These are phyloP conservation scores for Tulasnella sp. DNA, from an alignment of 768 basidiomycete species.

Conservation along the genomic window DNA sequence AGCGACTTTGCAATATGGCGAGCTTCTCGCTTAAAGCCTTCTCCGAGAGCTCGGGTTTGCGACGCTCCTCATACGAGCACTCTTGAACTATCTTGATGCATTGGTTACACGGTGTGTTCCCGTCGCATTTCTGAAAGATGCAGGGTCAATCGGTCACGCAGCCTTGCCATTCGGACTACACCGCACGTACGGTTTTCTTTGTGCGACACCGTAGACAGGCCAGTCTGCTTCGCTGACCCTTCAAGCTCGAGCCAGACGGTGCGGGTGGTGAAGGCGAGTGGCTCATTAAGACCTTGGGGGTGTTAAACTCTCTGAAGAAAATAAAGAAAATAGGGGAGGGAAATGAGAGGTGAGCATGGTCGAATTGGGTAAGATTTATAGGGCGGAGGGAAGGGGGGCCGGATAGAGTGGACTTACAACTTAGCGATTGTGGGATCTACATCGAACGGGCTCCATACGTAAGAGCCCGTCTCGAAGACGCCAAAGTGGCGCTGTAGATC, in stretches of 20 bases:
- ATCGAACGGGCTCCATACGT: constrained; percentile 2
- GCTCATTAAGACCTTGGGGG: no score
- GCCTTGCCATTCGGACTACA: not conserved
- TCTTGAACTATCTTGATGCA: constrained; percentile 6
- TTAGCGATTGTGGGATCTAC: not conserved
- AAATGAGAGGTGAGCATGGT: no score
- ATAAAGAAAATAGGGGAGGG: not conserved
- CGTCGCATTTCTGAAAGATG: constrained; percentile 11
- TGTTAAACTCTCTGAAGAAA: not conserved
- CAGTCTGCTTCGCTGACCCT: constrained; percentile 4
- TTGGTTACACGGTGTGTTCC: constrained; percentile 8
- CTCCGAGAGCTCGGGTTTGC: constrained; percentile 8
- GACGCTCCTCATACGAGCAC: constrained; percentile 10
- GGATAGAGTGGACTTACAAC: not conserved
- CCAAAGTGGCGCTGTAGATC: not conserved
- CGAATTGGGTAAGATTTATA: not conserved
- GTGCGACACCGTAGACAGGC: constrained; percentile 8
- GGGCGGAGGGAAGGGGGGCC: not conserved
- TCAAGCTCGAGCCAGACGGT: not conserved
- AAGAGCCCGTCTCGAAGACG: not conserved
- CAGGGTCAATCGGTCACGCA: not conserved
- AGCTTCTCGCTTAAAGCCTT: constrained; percentile 7
- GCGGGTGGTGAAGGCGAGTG: not conserved
- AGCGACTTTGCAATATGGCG: not conserved
- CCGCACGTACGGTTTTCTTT: constrained; percentile 5